Conservation (phyloP, 768 basidiomycete genomes). For the Cystofilobasidium ferigula region DNA sequence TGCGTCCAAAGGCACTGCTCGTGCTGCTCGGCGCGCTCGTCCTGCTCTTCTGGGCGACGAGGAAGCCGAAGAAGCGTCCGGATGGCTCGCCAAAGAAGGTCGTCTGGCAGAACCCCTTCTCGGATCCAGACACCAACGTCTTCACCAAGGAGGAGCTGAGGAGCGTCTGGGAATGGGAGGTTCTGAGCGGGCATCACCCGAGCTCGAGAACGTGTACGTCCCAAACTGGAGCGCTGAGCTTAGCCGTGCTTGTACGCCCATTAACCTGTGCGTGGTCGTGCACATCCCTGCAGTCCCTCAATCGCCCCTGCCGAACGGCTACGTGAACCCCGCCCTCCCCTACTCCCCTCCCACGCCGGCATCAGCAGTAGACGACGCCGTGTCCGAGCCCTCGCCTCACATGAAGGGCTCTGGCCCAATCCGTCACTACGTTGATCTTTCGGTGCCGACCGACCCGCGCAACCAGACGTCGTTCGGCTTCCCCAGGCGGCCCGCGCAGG, state of each 20-base stretch:
- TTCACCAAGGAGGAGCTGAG: slow-evolving; percentile 54
- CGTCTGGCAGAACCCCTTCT: slow-evolving; percentile 31
- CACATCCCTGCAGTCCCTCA: slow-evolving; percentile 32
- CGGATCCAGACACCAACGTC: slow-evolving; percentile 37
- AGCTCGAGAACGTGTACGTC: slow-evolving; percentile 56
- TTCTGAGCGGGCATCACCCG: slow-evolving; percentile 86
- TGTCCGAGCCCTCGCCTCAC: slow-evolving; percentile 38
- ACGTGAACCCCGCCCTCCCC: slow-evolving; percentile 37
- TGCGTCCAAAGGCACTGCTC: slow-evolving; percentile 39
- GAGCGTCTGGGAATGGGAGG: slow-evolving; percentile 91
- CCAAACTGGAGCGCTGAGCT: no score
- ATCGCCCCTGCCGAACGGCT: slow-evolving; percentile 30
- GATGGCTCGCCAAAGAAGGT: not conserved
- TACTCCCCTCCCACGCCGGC: slow-evolving; percentile 26
- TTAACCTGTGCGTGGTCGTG: no score
- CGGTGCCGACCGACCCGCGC: slow-evolving; percentile 44
- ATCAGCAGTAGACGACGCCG: slow-evolving; percentile 32
- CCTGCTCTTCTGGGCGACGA: slow-evolving; percentile 19
- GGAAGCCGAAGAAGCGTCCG: slow-evolving; percentile 6
- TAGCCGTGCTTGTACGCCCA: no score
- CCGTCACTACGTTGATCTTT: slow-evolving; percentile 65
- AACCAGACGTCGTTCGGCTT: slow-evolving; percentile 43
- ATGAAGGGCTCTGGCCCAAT: slow-evolving; percentile 66
- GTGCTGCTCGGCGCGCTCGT: slow-evolving; percentile 13
- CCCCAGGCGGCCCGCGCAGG: slow-evolving; percentile 74